Percentiles rank a stretch among this genome's conserved stretches.
Evolutionary conservation across 768 basidiomycete genomes (phyloP).

Genomic region (Boletus pseudopeckii): DNA sequence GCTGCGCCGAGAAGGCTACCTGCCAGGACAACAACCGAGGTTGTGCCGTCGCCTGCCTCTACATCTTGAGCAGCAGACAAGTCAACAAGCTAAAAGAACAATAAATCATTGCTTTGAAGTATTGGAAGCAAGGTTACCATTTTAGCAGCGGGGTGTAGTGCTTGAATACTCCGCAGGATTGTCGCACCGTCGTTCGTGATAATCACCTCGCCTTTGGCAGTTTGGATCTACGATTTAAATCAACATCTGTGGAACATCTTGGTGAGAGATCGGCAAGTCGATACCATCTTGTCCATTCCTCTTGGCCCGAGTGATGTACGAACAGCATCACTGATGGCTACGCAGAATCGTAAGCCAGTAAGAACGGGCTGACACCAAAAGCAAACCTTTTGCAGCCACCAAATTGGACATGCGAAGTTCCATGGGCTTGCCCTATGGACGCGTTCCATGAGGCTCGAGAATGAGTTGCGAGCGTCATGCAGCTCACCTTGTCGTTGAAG

Average conservation of each 20-base stretch:
- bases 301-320: constrained; percentile 93
- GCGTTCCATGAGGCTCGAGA: constrained; percentile 22
- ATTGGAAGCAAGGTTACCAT: constrained; percentile 57
- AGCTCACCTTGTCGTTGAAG: constrained; percentile 79
- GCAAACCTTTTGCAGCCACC: constrained; percentile 93
- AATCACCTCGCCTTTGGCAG: constrained; percentile 92
- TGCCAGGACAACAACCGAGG: constrained; percentile 94
- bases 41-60: constrained; percentile 98
- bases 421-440: constrained; percentile 88
- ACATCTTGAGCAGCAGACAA: constrained; percentile 97
- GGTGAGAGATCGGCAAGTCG: constrained; percentile 21
- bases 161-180: constrained; percentile 92
- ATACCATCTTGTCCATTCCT: constrained; percentile 99
- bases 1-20: constrained; percentile 91
- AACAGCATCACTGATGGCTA: constrained; percentile 97
- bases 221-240: constrained; percentile 72
- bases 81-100: constrained; percentile 76
- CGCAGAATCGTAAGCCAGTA: constrained; percentile 5
- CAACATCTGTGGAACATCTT: constrained; percentile 3
- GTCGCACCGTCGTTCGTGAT: constrained; percentile 99
- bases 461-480: neutral
- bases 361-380: neutral
- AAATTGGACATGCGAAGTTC: constrained; percentile 96
- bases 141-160: constrained; percentile 95
- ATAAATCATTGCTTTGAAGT: neutral